A percentile compares a stretch with the other conserved stretches of the same genome.
These are phyloP conservation scores for Phytophthora constricta DNA, from an alignment of 352 stramenopile species.

Conservation along the genomic window DNA sequence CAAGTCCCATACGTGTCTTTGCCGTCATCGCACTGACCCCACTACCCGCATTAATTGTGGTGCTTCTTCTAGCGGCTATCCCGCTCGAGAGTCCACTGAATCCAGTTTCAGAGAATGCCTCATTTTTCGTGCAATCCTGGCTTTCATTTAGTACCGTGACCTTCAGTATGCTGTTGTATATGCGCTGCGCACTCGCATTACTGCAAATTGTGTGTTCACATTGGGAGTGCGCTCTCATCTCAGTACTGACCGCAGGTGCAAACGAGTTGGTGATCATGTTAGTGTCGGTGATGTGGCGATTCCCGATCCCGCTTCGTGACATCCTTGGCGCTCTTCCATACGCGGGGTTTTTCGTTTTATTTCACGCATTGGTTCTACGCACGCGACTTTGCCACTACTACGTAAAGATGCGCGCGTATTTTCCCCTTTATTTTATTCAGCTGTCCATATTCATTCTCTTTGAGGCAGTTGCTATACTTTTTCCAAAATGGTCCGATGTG, in stretches of 20 bases:
- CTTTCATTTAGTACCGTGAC: conserved; percentile 5
- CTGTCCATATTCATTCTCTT: conserved; percentile 29
- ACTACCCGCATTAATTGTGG: background rate
- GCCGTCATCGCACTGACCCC: conserved; percentile 15
- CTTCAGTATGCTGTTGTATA: conserved; percentile 8
- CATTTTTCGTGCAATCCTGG: conserved; percentile 17
- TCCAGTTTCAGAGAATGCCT: background rate
- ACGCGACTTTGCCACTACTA: conserved; percentile 10
- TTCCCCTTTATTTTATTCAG: conserved; percentile 24
- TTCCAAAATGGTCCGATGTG: conserved; percentile 12
- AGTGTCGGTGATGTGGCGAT: conserved; percentile 19
- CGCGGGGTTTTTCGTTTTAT: conserved; percentile 12
- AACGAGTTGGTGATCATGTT: conserved; percentile 20
- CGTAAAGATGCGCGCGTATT: conserved; percentile 10
- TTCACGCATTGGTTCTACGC: conserved; percentile 19
- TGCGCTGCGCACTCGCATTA: conserved; percentile 20
- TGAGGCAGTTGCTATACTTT: conserved; percentile 18
- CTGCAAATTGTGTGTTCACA: conserved; percentile 16
- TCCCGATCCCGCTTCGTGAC: conserved; percentile 32
- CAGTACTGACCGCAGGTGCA: background rate
- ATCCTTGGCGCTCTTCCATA: conserved; percentile 16
- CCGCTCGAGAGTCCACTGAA: conserved; percentile 12
- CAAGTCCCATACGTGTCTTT: conserved; percentile 2
- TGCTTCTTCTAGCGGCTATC: conserved; percentile 10
- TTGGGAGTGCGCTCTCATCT: conserved; percentile 6